These are phyloP conservation scores for Ophiostoma triangulosporum DNA, from an alignment of 2,329 filamentous ascomycete species.

Conservation along the genomic window DNA sequence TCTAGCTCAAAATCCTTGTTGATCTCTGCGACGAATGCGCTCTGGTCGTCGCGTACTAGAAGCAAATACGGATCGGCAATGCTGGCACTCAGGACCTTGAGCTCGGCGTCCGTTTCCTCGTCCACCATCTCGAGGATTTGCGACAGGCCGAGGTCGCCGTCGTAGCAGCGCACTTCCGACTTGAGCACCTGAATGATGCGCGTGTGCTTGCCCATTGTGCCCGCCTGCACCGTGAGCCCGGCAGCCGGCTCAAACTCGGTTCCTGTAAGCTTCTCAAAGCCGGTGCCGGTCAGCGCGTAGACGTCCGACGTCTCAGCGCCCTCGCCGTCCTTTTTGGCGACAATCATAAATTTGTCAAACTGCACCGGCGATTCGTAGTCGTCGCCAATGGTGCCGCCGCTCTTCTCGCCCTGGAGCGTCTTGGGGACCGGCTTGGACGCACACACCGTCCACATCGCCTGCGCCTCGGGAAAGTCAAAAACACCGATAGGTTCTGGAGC, in stretches of 20 bases:
- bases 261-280: conserved; percentile 61
- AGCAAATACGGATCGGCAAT: conserved; percentile 80
- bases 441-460: conserved; percentile 69
- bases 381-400: conserved; percentile 33
- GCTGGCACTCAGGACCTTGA: conserved; percentile 64
- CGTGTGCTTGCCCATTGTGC: conserved; percentile 65
- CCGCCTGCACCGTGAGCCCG: conserved; percentile 74
- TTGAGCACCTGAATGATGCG: conserved; percentile 79
- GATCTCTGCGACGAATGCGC: conserved; percentile 64
- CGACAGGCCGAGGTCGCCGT: conserved; percentile 73
- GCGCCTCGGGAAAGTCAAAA: conserved; percentile 58
- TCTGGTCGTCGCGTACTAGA: conserved; percentile 71
- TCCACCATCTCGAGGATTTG: conserved; percentile 91
- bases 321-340: conserved; percentile 56
- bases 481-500: conserved; percentile 57
- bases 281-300: conserved; percentile 58
- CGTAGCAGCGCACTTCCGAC: conserved; percentile 80
- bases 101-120: conserved; percentile 73
- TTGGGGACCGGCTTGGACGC: conserved; percentile 55
- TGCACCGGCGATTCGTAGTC: conserved; percentile 47
- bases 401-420: conserved; percentile 37
- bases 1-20: conserved; percentile 75
- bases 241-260: conserved; percentile 88
- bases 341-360: conserved; percentile 70
- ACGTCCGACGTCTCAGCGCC: conserved; percentile 67